Evolutionary conservation across 2,329 filamentous ascomycete genomes (phyloP).

Genomic region (Pyrenophora teres): DNA sequence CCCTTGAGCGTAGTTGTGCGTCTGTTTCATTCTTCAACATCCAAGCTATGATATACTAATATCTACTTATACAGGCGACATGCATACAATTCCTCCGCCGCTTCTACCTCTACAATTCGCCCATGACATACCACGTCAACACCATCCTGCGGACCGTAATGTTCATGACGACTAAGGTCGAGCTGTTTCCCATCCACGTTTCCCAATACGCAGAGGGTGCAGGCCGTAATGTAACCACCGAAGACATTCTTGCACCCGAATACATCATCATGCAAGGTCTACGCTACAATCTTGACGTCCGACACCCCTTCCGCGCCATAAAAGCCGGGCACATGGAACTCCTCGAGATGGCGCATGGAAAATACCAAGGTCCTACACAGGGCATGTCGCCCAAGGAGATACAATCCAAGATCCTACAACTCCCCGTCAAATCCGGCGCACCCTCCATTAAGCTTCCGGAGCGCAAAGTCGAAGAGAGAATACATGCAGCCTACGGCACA

Average conservation of each 20-base stretch:
- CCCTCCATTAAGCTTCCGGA: slow-evolving; percentile 19
- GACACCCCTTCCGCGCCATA: slow-evolving; percentile 85
- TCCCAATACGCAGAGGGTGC: slow-evolving; percentile 59
- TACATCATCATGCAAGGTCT: slow-evolving; percentile 91
- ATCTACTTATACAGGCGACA: slow-evolving; percentile 62
- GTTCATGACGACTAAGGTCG: slow-evolving; percentile 92
- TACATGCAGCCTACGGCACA: slow-evolving; percentile 69
- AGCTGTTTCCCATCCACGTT: slow-evolving; percentile 76
- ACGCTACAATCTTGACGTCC: slow-evolving; percentile 90
- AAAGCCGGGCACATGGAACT: slow-evolving; percentile 88
- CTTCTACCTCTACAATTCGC: slow-evolving; percentile 93
- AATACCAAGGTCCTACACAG: slow-evolving; percentile 49
- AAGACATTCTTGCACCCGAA: slow-evolving; percentile 87
- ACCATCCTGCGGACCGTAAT: slow-evolving; percentile 87
- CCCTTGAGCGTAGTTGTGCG: slow-evolving; percentile 64
- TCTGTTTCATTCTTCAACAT: background rate
- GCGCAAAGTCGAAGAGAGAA: slow-evolving; percentile 49
- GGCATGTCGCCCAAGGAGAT: slow-evolving; percentile 28
- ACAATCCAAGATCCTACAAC: slow-evolving; percentile 33
- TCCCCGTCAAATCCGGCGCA: slow-evolving; percentile 29
- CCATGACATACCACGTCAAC: slow-evolving; percentile 94
- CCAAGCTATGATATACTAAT: background rate
- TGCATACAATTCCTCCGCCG: slow-evolving; percentile 88
- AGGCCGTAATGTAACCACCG: slow-evolving; percentile 64
- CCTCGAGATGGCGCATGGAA: slow-evolving; percentile 66